These are phyloP conservation scores for Lachnellula hyalina DNA, from an alignment of 2,329 filamentous ascomycete genomes.

Conservation along the genomic window DNA sequence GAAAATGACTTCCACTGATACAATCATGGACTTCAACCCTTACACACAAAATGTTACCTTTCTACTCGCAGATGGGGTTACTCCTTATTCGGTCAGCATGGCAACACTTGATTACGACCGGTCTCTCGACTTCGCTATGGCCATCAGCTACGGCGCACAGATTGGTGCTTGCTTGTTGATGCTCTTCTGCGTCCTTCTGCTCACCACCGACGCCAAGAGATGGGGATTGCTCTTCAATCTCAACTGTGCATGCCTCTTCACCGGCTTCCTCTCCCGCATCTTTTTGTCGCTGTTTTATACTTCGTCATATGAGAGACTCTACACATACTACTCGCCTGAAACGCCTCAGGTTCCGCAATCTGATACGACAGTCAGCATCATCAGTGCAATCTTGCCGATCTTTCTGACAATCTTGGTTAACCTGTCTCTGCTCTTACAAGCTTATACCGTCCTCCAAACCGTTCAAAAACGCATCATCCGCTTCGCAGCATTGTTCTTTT, in stretches of 20 bases:
- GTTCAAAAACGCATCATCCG: constrained; percentile 38
- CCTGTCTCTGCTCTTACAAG: constrained; percentile 56
- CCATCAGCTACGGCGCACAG: constrained; percentile 55
- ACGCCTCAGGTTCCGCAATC: constrained; percentile 36
- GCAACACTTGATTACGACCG: constrained; percentile 39
- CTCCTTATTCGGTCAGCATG: constrained; percentile 37
- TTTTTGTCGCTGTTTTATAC: constrained; percentile 47
- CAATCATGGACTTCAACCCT: constrained; percentile 39
- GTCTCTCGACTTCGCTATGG: constrained; percentile 41
- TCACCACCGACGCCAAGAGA: constrained; percentile 55
- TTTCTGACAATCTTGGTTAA: constrained; percentile 52
- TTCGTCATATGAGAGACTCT: constrained; percentile 45
- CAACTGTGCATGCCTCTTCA: constrained; percentile 50
- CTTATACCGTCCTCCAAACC: constrained; percentile 51
- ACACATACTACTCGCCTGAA: constrained; percentile 44
- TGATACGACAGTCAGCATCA: constrained; percentile 42
- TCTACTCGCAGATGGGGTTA: constrained; percentile 37
- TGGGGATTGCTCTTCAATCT: constrained; percentile 53
- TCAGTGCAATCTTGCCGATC: constrained; percentile 43
- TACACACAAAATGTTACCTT: constrained; percentile 48
- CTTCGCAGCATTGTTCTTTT: constrained; percentile 37
- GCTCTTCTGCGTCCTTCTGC: constrained; percentile 50
- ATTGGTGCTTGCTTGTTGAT: constrained; percentile 54
- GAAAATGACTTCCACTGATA: neutral
- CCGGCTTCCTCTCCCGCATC: constrained; percentile 47